Evolutionary conservation across 2,329 filamentous ascomycete species (phyloP).

Genomic region (Pezicula neosporulosa): DNA sequence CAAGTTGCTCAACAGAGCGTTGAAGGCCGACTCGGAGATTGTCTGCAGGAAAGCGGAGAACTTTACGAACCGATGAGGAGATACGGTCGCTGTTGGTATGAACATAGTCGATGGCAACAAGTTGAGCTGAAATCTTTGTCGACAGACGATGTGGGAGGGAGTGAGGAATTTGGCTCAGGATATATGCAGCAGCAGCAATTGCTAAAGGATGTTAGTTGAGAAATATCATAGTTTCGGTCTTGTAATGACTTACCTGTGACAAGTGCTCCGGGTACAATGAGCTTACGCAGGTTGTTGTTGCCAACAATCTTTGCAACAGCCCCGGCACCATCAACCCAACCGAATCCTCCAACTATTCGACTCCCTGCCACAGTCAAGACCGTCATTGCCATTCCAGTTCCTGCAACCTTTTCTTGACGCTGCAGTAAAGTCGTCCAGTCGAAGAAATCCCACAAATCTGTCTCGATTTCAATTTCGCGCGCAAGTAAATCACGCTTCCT

Average conservation of each 20-base stretch:
- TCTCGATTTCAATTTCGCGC: conserved; percentile 80
- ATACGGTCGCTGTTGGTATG: conserved; percentile 86
- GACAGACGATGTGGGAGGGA: conserved; percentile 84
- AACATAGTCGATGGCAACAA: conserved; percentile 84
- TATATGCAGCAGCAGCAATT: conserved; percentile 71
- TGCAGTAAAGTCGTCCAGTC: conserved; percentile 81
- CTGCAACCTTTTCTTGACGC: conserved; percentile 89
- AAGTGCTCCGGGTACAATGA: conserved; percentile 78
- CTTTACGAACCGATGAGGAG: conserved; percentile 79
- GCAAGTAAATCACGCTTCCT: conserved; percentile 77
- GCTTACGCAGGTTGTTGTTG: conserved; percentile 72
- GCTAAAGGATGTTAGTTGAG: conserved; percentile 48
- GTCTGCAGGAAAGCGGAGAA: conserved; percentile 82
- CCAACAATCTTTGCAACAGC: conserved; percentile 79
- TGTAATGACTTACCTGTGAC: conserved; percentile 64
- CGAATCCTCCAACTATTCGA: conserved; percentile 75
- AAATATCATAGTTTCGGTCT: conserved; percentile 3
- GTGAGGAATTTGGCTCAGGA: conserved; percentile 82
- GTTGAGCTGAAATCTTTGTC: conserved; percentile 77
- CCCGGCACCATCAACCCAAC: conserved; percentile 86
- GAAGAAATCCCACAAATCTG: conserved; percentile 91
- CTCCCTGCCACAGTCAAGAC: conserved; percentile 82
- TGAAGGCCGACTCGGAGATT: conserved; percentile 82
- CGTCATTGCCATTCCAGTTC: conserved; percentile 92
- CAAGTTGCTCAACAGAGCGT: conserved; percentile 80